phyloP scores from a whole-genome alignment of 2,329 filamentous ascomycete genomes.

The Pseudogymnoascus sp. region DNA sequence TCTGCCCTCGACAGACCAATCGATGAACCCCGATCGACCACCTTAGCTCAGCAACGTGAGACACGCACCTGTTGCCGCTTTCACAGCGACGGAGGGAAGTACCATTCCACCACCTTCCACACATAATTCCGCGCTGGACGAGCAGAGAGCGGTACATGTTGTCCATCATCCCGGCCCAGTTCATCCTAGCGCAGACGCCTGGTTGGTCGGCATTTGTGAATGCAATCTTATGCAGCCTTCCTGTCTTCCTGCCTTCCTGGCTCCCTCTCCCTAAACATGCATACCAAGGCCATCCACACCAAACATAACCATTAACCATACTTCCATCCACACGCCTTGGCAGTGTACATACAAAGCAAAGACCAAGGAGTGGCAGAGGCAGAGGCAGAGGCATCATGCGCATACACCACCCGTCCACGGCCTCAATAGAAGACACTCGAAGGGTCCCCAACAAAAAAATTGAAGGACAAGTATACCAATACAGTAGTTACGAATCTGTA shows the following conservation, averaged over 20 bases:
- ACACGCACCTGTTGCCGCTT: slow-evolving; percentile 3
- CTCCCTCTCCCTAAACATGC: not conserved
- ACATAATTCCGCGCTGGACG: not conserved
- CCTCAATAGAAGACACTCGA: slow-evolving; percentile 1
- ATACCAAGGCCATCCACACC: not conserved
- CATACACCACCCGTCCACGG: not conserved
- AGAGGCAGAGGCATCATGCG: not conserved
- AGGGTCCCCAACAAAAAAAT: not conserved
- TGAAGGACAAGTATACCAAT: not conserved
- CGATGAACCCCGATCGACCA: not conserved
- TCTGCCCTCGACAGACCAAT: not conserved
- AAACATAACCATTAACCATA: not conserved
- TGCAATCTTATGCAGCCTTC: slow-evolving; percentile 1
- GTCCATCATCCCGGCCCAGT: not conserved
- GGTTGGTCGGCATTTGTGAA: not conserved
- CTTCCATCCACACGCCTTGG: not conserved
- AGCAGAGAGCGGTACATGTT: not conserved
- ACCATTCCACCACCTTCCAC: not conserved
- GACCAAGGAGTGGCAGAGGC: not conserved
- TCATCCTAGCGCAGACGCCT: not conserved
- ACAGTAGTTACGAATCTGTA: not conserved
- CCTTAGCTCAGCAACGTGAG: not conserved
- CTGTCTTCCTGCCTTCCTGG: not conserved
- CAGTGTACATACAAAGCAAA: not conserved
- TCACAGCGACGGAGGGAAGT: not conserved